A percentile compares a stretch with the other conserved stretches of the same genome.
phyloP scores from a whole-genome alignment of 805 yeast genomes.

The Hanseniaspora taiwanica region DNA sequence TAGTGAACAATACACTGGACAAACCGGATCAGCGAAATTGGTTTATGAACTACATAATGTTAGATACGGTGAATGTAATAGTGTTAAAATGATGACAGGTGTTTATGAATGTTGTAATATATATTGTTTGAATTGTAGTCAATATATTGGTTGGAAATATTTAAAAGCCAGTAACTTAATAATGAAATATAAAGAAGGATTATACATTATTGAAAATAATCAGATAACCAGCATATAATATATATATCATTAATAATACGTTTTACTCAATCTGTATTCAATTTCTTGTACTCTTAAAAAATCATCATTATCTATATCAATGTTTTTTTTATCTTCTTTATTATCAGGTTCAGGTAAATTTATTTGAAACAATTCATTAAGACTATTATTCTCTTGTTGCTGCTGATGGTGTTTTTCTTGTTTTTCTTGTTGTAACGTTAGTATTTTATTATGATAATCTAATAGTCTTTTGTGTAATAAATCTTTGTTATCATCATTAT shows the following conservation, averaged over 20 bases:
- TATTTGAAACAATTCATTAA: no score
- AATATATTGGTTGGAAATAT: constrained; percentile 52
- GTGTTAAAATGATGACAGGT: constrained; percentile 47
- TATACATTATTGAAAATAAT: constrained; percentile 36
- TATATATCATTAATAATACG: not conserved
- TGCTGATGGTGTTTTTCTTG: no score
- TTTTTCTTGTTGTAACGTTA: no score
- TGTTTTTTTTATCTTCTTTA: no score
- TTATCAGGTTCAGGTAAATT: no score
- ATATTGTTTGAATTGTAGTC: constrained; percentile 39
- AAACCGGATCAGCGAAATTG: constrained; percentile 43
- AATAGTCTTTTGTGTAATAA: no score
- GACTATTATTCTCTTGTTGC: no score
- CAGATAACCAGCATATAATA: constrained; percentile 7
- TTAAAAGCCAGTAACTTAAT: constrained; percentile 30
- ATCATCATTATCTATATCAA: no score
- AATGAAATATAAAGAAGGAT: constrained; percentile 49
- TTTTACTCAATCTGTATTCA: not conserved
- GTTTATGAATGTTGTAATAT: constrained; percentile 43
- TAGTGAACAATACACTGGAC: constrained; percentile 36
- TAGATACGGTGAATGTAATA: constrained; percentile 24
- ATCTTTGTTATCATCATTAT: not conserved
- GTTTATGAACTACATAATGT: constrained; percentile 38
- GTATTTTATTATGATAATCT: no score
- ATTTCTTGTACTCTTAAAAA: not conserved